Conservation (phyloP, 352 stramenopile genomes). For the Globisporangium echinulatum region DNA sequence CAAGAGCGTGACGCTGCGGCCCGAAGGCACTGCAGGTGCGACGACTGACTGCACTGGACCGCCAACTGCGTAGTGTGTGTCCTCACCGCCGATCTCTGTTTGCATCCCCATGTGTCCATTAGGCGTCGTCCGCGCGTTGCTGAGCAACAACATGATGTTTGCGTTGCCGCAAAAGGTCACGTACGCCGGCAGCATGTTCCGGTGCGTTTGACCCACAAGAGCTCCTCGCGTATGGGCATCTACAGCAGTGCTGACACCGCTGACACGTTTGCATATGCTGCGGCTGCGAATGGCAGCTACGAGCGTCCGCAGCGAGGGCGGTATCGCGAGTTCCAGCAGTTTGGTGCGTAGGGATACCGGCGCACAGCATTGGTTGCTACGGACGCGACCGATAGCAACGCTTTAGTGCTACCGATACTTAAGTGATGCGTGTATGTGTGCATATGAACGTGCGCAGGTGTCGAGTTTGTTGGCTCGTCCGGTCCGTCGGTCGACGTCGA, state of each 20-base stretch:
- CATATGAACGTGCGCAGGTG: conserved; percentile 16
- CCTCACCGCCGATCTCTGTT: too few species aligned
- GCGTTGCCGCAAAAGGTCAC: conserved; percentile 75
- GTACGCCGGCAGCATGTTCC: conserved; percentile 85
- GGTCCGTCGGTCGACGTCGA: conserved; percentile 76
- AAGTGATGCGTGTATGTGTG: conserved; percentile 3
- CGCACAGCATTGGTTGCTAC: too few species aligned
- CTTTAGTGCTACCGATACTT: too few species aligned
- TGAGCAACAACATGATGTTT: conserved; percentile 74
- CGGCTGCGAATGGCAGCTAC: conserved; percentile 37
- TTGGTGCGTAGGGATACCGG: conserved; percentile 31
- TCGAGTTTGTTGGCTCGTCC: conserved; percentile 79
- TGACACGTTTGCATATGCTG: background rate
- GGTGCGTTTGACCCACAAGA: conserved; percentile 25
- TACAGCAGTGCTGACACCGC: too few species aligned
- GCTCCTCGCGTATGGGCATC: too few species aligned
- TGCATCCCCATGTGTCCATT: too few species aligned
- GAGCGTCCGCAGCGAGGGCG: conserved; percentile 80
- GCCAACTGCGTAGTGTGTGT: too few species aligned
- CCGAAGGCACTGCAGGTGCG: conserved; percentile 72
- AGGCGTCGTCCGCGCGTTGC: conserved; percentile 71
- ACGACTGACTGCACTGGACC: too few species aligned
- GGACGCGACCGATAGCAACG: too few species aligned
- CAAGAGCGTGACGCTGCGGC: conserved; percentile 80
- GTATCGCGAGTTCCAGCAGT: conserved; percentile 87